A percentile compares a stretch with the other conserved stretches of the same genome.
Evolutionary conservation across 2,329 filamentous ascomycete species (phyloP).

Genomic region (Calonectria pseudoreteaudii): DNA sequence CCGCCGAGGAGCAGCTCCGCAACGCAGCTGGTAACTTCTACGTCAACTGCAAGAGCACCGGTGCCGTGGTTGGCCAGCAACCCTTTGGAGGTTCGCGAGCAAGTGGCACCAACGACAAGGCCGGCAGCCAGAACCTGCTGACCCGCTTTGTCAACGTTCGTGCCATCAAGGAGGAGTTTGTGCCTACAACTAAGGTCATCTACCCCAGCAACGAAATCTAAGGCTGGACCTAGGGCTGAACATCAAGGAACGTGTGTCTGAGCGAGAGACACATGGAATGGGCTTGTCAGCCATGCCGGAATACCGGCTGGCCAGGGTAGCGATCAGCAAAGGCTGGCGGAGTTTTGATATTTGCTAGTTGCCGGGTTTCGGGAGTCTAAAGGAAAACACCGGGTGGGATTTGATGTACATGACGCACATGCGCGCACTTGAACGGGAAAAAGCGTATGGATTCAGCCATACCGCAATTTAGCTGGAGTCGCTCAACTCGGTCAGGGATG

Average conservation of each 20-base stretch:
- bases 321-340: neutral
- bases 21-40: constrained; percentile 87
- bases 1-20: constrained; percentile 77
- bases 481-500: constrained; percentile 22
- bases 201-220: constrained; percentile 80
- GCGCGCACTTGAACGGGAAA: constrained; percentile 2
- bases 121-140: constrained; percentile 73
- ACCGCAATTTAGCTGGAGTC: constrained; percentile 20
- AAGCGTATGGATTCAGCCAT: constrained; percentile 9
- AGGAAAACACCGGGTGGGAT: constrained; percentile 20
- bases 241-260: neutral
- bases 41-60: constrained; percentile 85
- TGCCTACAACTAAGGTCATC: constrained; percentile 68
- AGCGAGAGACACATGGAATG: neutral
- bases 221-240: constrained; percentile 17
- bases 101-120: constrained; percentile 80
- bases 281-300: neutral
- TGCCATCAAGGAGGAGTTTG: constrained; percentile 82
- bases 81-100: constrained; percentile 77
- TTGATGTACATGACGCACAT: constrained; percentile 19
- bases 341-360: constrained; percentile 13
- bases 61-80: constrained; percentile 79
- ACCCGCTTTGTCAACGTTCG: constrained; percentile 75
- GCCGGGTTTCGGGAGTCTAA: constrained; percentile 16
- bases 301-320: neutral